phyloP scores from a whole-genome alignment of 2,329 filamentous ascomycete genomes.

The Ascochyta clinopodiicola region DNA sequence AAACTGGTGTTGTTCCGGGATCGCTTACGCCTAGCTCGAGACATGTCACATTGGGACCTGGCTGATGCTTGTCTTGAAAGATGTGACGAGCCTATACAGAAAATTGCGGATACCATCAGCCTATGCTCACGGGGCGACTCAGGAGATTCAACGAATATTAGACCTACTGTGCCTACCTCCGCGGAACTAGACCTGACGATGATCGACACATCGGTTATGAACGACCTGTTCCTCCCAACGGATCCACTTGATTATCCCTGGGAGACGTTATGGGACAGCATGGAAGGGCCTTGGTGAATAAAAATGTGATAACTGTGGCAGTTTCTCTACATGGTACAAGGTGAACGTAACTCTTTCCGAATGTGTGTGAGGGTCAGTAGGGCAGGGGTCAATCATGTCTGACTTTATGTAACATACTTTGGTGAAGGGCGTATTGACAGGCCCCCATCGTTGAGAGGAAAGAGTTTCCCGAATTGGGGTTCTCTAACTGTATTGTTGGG shows the following conservation, averaged over 20 bases:
- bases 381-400: too few species aligned
- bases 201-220: not conserved
- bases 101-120: slow-evolving; percentile 21
- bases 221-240: slow-evolving; percentile 17
- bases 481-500: too few species aligned
- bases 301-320: slow-evolving; percentile 12
- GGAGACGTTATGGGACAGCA: slow-evolving; percentile 25
- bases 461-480: too few species aligned
- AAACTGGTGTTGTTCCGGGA: slow-evolving; percentile 17
- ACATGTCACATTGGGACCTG: slow-evolving; percentile 22
- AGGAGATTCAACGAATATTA: not conserved
- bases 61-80: slow-evolving; percentile 30
- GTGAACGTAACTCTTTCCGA: too few species aligned
- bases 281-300: slow-evolving; percentile 22
- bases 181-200: not conserved
- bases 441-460: too few species aligned
- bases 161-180: not conserved
- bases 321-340: too few species aligned
- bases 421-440: too few species aligned
- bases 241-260: slow-evolving; percentile 25
- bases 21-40: slow-evolving; percentile 15
- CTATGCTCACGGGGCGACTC: not conserved
- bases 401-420: too few species aligned
- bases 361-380: too few species aligned
- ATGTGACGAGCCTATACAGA: slow-evolving; percentile 29